Conservation (phyloP, 106 monocot species). For the Narthecium ossifragum region DNA sequence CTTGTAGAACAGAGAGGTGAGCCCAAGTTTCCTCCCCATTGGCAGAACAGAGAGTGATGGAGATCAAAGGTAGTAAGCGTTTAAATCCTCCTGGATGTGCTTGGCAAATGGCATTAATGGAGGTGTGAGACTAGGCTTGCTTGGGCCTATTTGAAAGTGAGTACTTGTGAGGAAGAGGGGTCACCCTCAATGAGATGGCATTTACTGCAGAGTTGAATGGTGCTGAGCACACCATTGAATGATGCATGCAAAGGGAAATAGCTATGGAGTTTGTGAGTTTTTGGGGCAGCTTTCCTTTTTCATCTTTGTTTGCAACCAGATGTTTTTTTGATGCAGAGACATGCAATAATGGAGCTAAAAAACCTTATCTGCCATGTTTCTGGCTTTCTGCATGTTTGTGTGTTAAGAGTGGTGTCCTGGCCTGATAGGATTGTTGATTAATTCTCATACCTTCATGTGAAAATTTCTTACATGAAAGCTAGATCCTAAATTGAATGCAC, state of each 20-base stretch:
- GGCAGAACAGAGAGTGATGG: background rate
- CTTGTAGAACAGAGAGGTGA: conserved; percentile 30
- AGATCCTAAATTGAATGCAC: no score
- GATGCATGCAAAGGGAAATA: background rate
- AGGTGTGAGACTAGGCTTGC: background rate
- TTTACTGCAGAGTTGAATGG: background rate
- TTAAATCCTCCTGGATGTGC: background rate
- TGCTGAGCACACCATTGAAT: background rate
- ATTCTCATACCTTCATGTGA: no score
- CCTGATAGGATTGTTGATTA: no score
- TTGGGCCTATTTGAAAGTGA: background rate
- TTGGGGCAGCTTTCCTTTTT: no score
- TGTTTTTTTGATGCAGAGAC: no score
- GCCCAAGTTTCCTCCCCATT: conserved; percentile 17
- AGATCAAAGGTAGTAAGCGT: background rate
- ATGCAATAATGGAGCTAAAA: no score
- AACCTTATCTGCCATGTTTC: no score
- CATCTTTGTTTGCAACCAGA: no score
- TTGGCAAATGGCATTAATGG: background rate
- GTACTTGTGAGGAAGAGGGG: background rate
- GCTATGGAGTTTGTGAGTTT: no score
- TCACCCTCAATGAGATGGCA: background rate
- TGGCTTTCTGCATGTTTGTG: no score
- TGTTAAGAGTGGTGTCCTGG: no score
- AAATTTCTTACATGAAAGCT: no score